phyloP scores from a whole-genome alignment of 2,329 filamentous ascomycete genomes.

The Cordyceps cicadae region DNA sequence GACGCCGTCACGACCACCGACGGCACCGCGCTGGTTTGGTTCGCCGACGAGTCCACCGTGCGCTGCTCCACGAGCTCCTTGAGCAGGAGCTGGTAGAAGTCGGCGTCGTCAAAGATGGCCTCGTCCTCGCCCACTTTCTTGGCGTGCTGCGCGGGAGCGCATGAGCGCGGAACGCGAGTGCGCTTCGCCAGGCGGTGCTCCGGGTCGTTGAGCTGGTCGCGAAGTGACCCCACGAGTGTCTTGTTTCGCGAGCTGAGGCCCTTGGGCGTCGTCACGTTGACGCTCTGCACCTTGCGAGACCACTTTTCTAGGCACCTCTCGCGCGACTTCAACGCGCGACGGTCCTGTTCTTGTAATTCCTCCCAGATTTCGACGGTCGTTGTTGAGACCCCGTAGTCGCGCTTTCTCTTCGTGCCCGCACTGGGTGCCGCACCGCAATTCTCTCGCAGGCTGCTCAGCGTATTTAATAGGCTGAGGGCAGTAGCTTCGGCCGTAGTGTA shows the following conservation, averaged over 20 bases:
- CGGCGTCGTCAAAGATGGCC: conserved; percentile 80
- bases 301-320: conserved; percentile 77
- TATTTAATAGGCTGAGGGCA: conserved; percentile 76
- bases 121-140: conserved; percentile 48
- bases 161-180: conserved; percentile 65
- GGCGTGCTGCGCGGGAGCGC: conserved; percentile 61
- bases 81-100: conserved; percentile 88
- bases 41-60: conserved; percentile 56
- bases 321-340: conserved; percentile 49
- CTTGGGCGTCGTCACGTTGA: conserved; percentile 29
- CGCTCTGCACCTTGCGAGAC: conserved; percentile 60
- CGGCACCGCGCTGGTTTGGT: conserved; percentile 36
- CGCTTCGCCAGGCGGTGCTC: conserved; percentile 59
- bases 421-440: conserved; percentile 45
- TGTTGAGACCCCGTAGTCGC: conserved; percentile 43
- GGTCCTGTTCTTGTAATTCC: conserved; percentile 59
- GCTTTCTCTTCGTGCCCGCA: conserved; percentile 55
- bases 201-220: conserved; percentile 57
- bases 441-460: conserved; percentile 61
- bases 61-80: conserved; percentile 91
- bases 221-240: conserved; percentile 56
- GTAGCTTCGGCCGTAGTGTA: conserved; percentile 77
- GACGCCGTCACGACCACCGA: conserved; percentile 58
- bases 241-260: conserved; percentile 24
- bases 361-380: conserved; percentile 63